Percentiles rank a stretch among this genome's conserved stretches.
Evolutionary conservation across 1,284 basidiomycete genomes (phyloP).

Genomic region (Vanrija sp.): DNA sequence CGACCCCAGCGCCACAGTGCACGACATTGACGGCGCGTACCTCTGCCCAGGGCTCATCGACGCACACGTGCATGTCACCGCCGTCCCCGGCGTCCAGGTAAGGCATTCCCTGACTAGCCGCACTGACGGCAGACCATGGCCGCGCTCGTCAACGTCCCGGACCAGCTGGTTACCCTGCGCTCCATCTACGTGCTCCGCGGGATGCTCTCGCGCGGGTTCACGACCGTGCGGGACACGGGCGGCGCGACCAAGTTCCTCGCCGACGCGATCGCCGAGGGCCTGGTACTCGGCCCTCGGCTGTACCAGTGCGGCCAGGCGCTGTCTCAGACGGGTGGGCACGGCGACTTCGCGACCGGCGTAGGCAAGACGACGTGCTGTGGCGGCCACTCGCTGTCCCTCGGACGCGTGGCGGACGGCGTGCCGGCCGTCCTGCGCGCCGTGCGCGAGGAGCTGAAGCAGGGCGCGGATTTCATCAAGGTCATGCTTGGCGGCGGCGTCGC

Average conservation of each 20-base stretch:
- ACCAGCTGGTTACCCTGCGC: conserved; percentile 32
- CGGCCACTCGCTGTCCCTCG: not conserved
- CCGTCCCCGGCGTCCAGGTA: conserved; percentile 39
- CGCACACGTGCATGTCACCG: conserved; percentile 54
- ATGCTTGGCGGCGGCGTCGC: conserved; percentile 54
- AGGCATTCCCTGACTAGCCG: too few species aligned
- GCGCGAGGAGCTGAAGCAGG: conserved; percentile 52
- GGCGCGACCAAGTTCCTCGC: conserved; percentile 53
- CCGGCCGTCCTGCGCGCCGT: conserved; percentile 51
- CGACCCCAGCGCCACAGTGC: not conserved
- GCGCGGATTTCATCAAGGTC: conserved; percentile 52
- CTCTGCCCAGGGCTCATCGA: conserved; percentile 49
- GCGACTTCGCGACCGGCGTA: conserved; percentile 24
- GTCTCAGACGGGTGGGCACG: conserved; percentile 55
- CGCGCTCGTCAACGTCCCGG: conserved; percentile 29
- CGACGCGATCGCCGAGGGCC: conserved; percentile 51
- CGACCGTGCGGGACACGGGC: conserved; percentile 55
- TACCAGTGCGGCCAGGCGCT: conserved; percentile 54
- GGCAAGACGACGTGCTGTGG: conserved; percentile 46
- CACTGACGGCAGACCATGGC: too few species aligned
- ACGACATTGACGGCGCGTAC: conserved; percentile 17
- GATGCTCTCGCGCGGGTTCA: conserved; percentile 55
- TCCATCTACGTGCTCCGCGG: conserved; percentile 51
- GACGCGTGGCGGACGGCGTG: conserved; percentile 31
- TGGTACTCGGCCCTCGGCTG: conserved; percentile 52